Conservation (phyloP, 441 rosid species). For the Gossypium aridum region DNA sequence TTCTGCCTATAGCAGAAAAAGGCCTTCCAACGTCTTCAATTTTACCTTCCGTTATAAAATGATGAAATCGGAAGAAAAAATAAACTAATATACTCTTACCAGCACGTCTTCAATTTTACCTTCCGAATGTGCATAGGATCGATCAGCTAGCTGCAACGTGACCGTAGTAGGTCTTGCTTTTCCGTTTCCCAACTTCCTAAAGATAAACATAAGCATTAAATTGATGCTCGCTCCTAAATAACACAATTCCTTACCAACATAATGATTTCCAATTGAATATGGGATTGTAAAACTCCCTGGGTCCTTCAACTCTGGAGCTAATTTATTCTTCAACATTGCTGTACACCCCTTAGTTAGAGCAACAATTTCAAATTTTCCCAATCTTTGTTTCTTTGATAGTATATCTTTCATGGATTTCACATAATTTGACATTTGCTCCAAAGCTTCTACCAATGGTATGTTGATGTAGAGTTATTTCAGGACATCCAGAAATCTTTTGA, state of each 20-base stretch:
- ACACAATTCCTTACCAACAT: not conserved
- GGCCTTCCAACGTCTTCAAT: too few relatives aligned
- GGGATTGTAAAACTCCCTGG: not conserved
- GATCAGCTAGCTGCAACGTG: not conserved
- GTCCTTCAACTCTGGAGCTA: not conserved
- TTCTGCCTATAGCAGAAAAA: too few relatives aligned
- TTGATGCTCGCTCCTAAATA: not conserved
- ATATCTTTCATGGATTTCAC: too few relatives aligned
- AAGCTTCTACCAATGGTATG: not conserved
- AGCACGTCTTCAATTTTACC: not conserved
- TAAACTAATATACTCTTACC: not conserved
- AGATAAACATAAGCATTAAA: not conserved
- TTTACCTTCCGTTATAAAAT: too few relatives aligned
- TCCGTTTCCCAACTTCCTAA: not conserved
- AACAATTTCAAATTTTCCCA: too few relatives aligned
- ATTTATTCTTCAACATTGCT: not conserved
- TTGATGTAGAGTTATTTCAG: not conserved
- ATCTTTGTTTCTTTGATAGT: too few relatives aligned
- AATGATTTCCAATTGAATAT: not conserved
- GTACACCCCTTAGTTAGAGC: not conserved
- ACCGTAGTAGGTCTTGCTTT: not conserved
- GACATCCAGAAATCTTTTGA: not conserved
- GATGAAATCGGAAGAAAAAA: not conserved
- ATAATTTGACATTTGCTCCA: too few relatives aligned
- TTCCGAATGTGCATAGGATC: not conserved